A percentile compares a stretch with the other conserved stretches of the same genome.
Evolutionary conservation across 208 protist genomes (phyloP).

Genomic region (Leishmania guyanensis): DNA sequence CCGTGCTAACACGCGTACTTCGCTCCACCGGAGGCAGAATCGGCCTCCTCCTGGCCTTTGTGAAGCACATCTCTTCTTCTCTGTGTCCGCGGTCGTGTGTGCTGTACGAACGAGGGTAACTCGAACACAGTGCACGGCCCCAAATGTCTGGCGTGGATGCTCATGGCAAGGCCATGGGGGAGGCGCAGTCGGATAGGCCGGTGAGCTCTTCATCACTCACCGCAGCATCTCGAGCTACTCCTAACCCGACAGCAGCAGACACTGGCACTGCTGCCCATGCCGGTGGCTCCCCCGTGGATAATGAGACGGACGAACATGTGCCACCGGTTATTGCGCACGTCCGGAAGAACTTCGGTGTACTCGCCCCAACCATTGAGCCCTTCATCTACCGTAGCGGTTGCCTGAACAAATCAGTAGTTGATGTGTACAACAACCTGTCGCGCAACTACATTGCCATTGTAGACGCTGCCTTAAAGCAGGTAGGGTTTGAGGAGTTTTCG

Average conservation of each 20-base stretch:
- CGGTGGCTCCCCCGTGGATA: not conserved
- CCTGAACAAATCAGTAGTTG: slow-evolving; percentile 43
- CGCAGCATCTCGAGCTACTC: not conserved
- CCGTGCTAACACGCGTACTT: not conserved
- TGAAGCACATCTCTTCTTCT: not conserved
- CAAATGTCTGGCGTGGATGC: slow-evolving; percentile 20
- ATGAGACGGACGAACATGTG: slow-evolving; percentile 28
- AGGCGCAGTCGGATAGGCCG: slow-evolving; percentile 16
- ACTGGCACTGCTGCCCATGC: not conserved
- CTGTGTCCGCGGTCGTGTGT: not conserved
- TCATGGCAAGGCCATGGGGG: slow-evolving; percentile 10
- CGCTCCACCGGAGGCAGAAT: not conserved
- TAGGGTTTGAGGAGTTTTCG: slow-evolving; percentile 31
- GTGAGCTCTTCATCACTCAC: slow-evolving; percentile 21
- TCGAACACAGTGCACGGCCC: not conserved
- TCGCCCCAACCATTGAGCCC: slow-evolving; percentile 53
- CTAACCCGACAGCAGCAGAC: slow-evolving; percentile 1
- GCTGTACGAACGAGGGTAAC: not conserved
- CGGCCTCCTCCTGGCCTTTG: not conserved
- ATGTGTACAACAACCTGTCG: slow-evolving; percentile 59
- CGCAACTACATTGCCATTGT: slow-evolving; percentile 31
- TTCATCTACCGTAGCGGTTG: slow-evolving; percentile 63
- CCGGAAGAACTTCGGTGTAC: slow-evolving; percentile 58
- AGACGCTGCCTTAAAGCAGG: slow-evolving; percentile 28
- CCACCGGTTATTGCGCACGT: slow-evolving; percentile 56